Conservation (phyloP, 1,284 basidiomycete species). For the Calocybe gambosa region DNA sequence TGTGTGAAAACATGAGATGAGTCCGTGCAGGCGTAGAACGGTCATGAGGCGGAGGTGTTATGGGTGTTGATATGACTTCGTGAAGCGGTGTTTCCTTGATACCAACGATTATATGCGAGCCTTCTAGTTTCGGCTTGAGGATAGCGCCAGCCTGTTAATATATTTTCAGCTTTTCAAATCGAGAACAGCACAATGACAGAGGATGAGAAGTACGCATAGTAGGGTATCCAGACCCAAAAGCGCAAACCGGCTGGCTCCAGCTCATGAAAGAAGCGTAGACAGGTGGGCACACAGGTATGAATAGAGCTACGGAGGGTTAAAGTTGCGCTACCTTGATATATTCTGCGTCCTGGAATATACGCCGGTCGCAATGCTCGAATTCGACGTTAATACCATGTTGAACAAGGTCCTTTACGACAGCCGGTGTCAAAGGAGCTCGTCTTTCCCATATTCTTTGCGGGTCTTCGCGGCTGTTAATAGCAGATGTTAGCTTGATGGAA, state of each 20-base stretch:
- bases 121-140: conserved; percentile 50
- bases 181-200: conserved; percentile 5
- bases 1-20: conserved; percentile 88
- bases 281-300: conserved; percentile 5
- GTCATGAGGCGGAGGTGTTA: conserved; percentile 11
- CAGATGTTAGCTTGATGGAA: not conserved
- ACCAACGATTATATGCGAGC: conserved; percentile 73
- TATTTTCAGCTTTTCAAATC: not conserved
- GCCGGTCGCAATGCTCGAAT: conserved; percentile 68
- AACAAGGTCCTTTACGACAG: conserved; percentile 58
- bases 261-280: conserved; percentile 7
- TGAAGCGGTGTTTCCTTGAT: conserved; percentile 81
- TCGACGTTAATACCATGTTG: conserved; percentile 56
- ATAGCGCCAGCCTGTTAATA: conserved; percentile 65
- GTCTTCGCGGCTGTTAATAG: conserved; percentile 55
- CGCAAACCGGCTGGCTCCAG: conserved; percentile 2
- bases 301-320: not conserved
- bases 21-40: conserved; percentile 35
- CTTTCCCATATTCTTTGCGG: conserved; percentile 81
- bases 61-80: conserved; percentile 48
- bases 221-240: conserved; percentile 1
- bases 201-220: conserved; percentile 7
- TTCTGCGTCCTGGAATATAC: conserved; percentile 63
- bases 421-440: conserved; percentile 77
- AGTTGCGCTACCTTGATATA: conserved; percentile 52